Conservation (phyloP, 2,329 filamentous ascomycete species). For the Aspergillus neoniger region DNA sequence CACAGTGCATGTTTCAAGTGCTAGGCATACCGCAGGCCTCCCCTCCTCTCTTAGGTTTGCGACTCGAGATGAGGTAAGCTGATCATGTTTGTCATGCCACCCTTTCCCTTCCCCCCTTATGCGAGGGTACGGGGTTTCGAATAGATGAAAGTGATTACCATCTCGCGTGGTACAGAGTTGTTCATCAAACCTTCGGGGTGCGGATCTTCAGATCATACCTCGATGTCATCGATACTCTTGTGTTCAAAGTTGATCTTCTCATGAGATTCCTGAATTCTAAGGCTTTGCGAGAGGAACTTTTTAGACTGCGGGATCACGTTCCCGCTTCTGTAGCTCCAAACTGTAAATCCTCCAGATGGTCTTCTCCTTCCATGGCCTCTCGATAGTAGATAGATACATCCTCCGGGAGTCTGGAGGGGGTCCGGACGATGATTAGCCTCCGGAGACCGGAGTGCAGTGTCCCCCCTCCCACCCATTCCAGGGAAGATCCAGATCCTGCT, state of each 20-base stretch:
- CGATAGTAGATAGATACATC: background rate
- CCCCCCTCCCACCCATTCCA: background rate
- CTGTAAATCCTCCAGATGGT: conserved; percentile 16
- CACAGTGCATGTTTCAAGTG: background rate
- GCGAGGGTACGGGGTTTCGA: background rate
- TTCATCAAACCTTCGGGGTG: background rate
- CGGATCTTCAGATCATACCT: background rate
- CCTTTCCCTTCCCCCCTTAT: background rate
- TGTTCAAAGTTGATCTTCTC: background rate
- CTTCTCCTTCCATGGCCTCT: background rate
- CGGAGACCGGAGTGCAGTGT: too few relatives aligned
- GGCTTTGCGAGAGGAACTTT: background rate
- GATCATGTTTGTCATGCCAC: conserved; percentile 1
- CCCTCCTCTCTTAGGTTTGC: background rate
- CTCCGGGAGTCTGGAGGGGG: background rate
- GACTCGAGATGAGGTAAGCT: conserved; percentile 4
- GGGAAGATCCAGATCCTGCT: background rate
- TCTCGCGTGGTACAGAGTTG: background rate
- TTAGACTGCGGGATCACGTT: conserved; percentile 4
- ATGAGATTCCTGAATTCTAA: conserved; percentile 8
- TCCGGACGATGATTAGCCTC: too few relatives aligned
- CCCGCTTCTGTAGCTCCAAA: conserved; percentile 6
- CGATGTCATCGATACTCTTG: background rate
- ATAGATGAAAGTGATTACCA: background rate
- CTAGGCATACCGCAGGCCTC: background rate